Evolutionary conservation across 495 filamentous ascomycete genomes (phyloP).

Genomic region (Rhypophila decipiens): DNA sequence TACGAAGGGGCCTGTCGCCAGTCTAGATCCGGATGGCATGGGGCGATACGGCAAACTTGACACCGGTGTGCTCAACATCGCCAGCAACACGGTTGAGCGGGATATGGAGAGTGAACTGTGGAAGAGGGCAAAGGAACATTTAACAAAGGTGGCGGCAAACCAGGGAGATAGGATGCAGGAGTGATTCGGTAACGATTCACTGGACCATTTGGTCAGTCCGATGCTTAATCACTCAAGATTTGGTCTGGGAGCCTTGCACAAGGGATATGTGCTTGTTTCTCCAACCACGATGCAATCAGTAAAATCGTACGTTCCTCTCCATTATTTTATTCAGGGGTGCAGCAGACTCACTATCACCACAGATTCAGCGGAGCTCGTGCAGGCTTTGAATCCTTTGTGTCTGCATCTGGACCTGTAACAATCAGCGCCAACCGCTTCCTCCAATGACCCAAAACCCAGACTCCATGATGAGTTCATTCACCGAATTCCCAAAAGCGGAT

Average conservation of each 20-base stretch:
- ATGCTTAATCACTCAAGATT: too few relatives aligned
- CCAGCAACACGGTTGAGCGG: constrained; percentile 66
- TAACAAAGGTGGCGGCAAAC: constrained; percentile 11
- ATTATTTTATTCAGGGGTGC: too few relatives aligned
- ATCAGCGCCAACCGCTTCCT: too few relatives aligned
- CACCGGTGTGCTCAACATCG: constrained; percentile 78
- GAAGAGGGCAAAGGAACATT: constrained; percentile 46
- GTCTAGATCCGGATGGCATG: constrained; percentile 41
- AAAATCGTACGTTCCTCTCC: too few relatives aligned
- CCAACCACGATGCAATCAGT: too few relatives aligned
- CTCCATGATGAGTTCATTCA: too few relatives aligned
- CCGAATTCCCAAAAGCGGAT: too few relatives aligned
- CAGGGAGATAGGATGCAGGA: constrained; percentile 17
- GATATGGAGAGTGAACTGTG: constrained; percentile 77
- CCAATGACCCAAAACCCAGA: too few relatives aligned
- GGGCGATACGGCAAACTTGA: constrained; percentile 61
- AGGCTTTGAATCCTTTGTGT: too few relatives aligned
- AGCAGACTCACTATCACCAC: too few relatives aligned
- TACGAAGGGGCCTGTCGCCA: constrained; percentile 10
- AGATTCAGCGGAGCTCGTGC: too few relatives aligned
- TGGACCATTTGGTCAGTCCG: background rate
- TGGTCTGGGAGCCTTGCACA: background rate
- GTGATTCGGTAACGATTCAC: background rate
- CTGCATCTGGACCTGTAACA: too few relatives aligned
- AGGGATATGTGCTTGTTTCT: background rate